Percentiles rank a stretch among this genome's conserved stretches.
Evolutionary conservation across 129 eudicot genomes (phyloP).

Genomic region (Arctium lappa): DNA sequence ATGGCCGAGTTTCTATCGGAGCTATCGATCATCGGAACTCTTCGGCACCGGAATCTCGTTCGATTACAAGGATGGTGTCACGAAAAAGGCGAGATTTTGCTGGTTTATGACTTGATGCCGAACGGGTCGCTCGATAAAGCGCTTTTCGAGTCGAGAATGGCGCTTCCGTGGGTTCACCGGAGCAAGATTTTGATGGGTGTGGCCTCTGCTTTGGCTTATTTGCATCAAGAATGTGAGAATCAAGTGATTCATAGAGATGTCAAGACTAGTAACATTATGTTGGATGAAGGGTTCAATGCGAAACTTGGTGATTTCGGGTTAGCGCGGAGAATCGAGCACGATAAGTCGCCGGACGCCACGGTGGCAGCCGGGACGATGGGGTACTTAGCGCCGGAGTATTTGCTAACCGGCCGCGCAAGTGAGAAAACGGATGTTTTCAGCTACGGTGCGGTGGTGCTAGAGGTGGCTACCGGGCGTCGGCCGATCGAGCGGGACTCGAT

Average conservation of each 20-base stretch:
- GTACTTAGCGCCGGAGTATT: conserved; percentile 84
- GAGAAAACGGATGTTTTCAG: conserved; percentile 92
- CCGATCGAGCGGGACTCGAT: conserved; percentile 69
- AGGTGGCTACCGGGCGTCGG: conserved; percentile 89
- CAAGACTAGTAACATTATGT: conserved; percentile 85
- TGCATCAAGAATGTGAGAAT: conserved; percentile 92
- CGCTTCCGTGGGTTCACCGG: conserved; percentile 66
- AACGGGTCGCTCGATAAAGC: conserved; percentile 96
- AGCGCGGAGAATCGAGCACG: conserved; percentile 76
- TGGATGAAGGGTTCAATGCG: conserved; percentile 88
- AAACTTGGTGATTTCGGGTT: conserved; percentile 90
- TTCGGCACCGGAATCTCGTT: conserved; percentile 88
- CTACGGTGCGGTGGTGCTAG: conserved; percentile 89
- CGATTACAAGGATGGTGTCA: conserved; percentile 96
- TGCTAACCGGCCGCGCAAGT: conserved; percentile 85
- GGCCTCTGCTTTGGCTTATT: conserved; percentile 88
- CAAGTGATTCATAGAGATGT: conserved; percentile 92
- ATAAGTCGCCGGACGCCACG: conserved; percentile 90
- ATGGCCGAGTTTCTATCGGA: conserved; percentile 84
- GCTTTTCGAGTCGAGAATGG: conserved; percentile 69
- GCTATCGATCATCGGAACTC: conserved; percentile 82
- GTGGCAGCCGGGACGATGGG: conserved; percentile 98
- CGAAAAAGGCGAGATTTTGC: conserved; percentile 79
- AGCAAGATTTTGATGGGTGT: conserved; percentile 69
- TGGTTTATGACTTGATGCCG: conserved; percentile 85